Evolutionary conservation across 2,329 filamentous ascomycete species (phyloP), one percentile per base, ranked within the genome.

Genomic region (Sclerotinia minor): DNA sequence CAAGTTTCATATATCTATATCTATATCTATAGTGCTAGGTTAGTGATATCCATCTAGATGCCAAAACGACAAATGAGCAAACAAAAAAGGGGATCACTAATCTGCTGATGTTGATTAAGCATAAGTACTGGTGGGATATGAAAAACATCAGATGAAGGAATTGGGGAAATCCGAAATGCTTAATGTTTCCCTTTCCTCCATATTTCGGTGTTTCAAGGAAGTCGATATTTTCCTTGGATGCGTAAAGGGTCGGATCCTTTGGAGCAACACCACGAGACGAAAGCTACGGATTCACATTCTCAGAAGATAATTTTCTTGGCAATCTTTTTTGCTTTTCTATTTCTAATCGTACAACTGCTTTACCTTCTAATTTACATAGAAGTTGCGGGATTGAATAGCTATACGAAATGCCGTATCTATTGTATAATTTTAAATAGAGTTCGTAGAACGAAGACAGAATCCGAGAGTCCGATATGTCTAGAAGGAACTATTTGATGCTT

Each of bases 1-100:
- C 44, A 32, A 49, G 58, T 61, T 61, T 61, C 58, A 61, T 24
- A 19, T 44, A 60, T 47, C 19, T 32, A 60, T 47, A 35, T 35
- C 7, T 35, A 35, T 35, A 35, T 35, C 35, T 35, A 35, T 35
- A 35, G 35, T 35, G 35, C 6, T 35, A 9, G 41, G 35, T 1
- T 35, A 9, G 41, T 45, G 44, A 44, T 44, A 19, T 29, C 21
- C 41, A 17, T 47, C 26, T 60, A 47, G 19, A 60, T 35, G 57
- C 6, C 1, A 26, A 35, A 60, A n/a, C 19, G 45, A 47, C 19
- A 35, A 26, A 29, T 21, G 17, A 45, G 41, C 26, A 32, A 32
- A 61, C 44, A n/a, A 5, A 61, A 49, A 49, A 11, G 4, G 13
- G 44, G 32, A 24, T 24, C 24, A n/a, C 5, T 19, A 60, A 60